A percentile compares a stretch with the other conserved stretches of the same genome.
Evolutionary conservation across 345 rosid genomes (phyloP).

Genomic region (Rubroshorea leprosula): DNA sequence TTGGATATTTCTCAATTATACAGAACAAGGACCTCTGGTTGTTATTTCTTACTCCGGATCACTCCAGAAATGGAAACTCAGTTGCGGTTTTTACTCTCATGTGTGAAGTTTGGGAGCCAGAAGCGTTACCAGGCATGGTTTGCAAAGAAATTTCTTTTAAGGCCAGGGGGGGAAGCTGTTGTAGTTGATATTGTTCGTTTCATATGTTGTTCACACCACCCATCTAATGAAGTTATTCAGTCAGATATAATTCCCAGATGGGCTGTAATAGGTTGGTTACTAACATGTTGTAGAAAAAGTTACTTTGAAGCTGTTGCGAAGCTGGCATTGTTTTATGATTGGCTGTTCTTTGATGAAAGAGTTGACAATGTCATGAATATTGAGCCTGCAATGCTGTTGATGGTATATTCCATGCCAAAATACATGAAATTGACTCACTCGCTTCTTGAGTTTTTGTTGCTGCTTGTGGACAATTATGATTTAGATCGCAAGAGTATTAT

Average conservation of each 20-base stretch:
- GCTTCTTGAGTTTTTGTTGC: conserved; percentile 73
- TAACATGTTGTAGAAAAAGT: conserved; percentile 45
- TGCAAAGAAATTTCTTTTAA: conserved; percentile 47
- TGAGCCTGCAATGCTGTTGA: conserved; percentile 80
- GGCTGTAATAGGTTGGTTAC: conserved; percentile 80
- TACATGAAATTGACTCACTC: conserved; percentile 53
- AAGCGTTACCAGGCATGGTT: conserved; percentile 77
- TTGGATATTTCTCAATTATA: conserved; percentile 45
- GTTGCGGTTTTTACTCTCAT: conserved; percentile 60
- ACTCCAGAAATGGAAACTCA: conserved; percentile 69
- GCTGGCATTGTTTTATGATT: conserved; percentile 75
- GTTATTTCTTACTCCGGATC: conserved; percentile 57
- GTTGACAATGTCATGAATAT: conserved; percentile 70
- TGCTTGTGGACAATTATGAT: conserved; percentile 64
- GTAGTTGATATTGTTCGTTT: conserved; percentile 67
- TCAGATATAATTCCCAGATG: conserved; percentile 75
- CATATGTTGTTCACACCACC: conserved; percentile 70
- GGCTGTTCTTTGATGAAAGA: conserved; percentile 78
- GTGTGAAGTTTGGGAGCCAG: conserved; percentile 72
- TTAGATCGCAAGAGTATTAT: conserved; percentile 34
- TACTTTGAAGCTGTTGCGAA: conserved; percentile 47
- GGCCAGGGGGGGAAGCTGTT: conserved; percentile 53
- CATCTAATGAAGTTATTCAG: conserved; percentile 49
- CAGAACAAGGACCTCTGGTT: conserved; percentile 51
- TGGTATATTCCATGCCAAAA: conserved; percentile 66